These are phyloP conservation scores for Spinacia oleracea DNA, from an alignment of 179 eudicot genomes.

Conservation along the genomic window DNA sequence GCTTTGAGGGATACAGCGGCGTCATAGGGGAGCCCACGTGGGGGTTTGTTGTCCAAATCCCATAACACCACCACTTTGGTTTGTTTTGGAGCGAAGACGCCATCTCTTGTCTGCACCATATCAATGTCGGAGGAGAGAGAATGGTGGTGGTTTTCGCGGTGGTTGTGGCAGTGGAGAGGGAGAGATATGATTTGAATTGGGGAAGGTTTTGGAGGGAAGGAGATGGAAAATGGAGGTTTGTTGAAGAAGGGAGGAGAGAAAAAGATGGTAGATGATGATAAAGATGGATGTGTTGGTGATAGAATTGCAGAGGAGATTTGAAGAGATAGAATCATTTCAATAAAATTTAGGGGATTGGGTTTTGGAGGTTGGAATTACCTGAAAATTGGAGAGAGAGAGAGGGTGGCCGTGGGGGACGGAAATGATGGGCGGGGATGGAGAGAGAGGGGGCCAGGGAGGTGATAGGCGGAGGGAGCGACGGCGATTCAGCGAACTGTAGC, in stretches of 20 bases:
- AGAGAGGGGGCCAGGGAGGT: no score
- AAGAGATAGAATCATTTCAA: not conserved
- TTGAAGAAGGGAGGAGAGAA: not conserved
- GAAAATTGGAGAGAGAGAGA: not conserved
- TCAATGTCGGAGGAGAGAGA: constrained; percentile 51
- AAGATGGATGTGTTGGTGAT: not conserved
- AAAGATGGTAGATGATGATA: not conserved
- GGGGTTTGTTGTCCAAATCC: constrained; percentile 96
- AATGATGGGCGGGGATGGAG: no score
- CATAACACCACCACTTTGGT: constrained; percentile 76
- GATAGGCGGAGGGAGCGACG: not conserved
- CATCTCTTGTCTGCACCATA: constrained; percentile 61
- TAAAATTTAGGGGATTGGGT: not conserved
- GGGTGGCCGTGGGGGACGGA: no score
- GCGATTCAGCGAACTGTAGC: not conserved
- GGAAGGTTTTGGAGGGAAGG: constrained; percentile 9
- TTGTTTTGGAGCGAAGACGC: constrained; percentile 58
- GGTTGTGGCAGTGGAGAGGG: constrained; percentile 14
- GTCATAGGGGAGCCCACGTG: constrained; percentile 76
- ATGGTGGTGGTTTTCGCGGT: not conserved
- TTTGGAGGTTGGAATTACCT: not conserved
- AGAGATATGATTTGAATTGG: not conserved
- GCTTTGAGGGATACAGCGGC: constrained; percentile 55
- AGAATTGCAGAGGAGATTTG: not conserved
- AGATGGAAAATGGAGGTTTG: constrained; percentile 19